Percentiles rank a stretch among this genome's conserved stretches.
Conservation (phyloP, 768 basidiomycete species). For the Leccinum fibrillosum region DNA sequence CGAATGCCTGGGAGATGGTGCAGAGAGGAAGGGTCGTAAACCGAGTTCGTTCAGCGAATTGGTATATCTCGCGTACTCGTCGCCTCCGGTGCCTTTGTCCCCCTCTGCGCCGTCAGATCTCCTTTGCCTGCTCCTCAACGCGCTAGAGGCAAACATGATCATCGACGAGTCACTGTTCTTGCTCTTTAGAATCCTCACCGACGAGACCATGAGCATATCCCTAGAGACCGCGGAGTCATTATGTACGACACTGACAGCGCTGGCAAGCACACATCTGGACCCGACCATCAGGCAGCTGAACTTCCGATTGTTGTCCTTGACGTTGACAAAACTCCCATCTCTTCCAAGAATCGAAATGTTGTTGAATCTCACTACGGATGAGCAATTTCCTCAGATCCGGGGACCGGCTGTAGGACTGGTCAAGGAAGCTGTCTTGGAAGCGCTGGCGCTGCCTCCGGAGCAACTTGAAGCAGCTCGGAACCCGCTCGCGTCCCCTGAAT, state of each 20-base stretch:
- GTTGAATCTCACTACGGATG: constrained; percentile 47
- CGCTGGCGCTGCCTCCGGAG: constrained; percentile 31
- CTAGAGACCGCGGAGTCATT: constrained; percentile 49
- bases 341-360: constrained; percentile 53
- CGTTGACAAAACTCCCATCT: constrained; percentile 48
- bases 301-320: constrained; percentile 55
- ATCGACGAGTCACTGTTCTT: constrained; percentile 62
- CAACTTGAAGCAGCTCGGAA: constrained; percentile 23
- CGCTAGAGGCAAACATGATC: constrained; percentile 50
- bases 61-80: constrained; percentile 23
- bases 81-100: constrained; percentile 14
- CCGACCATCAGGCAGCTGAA: constrained; percentile 54
- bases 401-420: constrained; percentile 66
- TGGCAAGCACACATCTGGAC: constrained; percentile 64
- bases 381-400: constrained; percentile 61
- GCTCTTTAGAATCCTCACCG: constrained; percentile 36
- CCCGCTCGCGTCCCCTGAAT: constrained; percentile 51
- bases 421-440: constrained; percentile 63
- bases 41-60: constrained; percentile 28
- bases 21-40: constrained; percentile 6
- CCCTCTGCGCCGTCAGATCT: constrained; percentile 24
- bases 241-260: constrained; percentile 45
- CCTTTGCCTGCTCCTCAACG: constrained; percentile 43
- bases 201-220: constrained; percentile 26
- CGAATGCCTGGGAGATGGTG: constrained; percentile 26